phyloP scores from a whole-genome alignment of 2,329 filamentous ascomycete species.

The Cyphellophora europaea region DNA sequence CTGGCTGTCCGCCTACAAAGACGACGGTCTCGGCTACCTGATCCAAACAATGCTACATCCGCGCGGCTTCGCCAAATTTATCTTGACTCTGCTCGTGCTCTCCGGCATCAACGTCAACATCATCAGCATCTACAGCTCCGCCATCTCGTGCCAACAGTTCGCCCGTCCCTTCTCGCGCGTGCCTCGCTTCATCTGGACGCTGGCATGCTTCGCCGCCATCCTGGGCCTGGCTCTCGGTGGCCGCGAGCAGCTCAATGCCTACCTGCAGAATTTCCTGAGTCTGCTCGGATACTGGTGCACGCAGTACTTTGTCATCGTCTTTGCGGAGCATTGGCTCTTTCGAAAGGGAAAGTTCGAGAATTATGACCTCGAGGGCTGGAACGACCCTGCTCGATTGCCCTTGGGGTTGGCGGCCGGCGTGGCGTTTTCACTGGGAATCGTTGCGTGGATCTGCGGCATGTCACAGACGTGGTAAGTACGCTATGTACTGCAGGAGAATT shows the following conservation, averaged over 20 bases:
- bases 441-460: conserved; percentile 49
- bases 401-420: conserved; percentile 33
- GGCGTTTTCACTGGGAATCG: conserved; percentile 37
- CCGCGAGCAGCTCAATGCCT: conserved; percentile 32
- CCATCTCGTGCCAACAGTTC: conserved; percentile 30
- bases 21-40: conserved; percentile 35
- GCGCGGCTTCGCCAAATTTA: conserved; percentile 36
- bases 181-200: conserved; percentile 40
- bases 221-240: conserved; percentile 36
- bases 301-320: conserved; percentile 39
- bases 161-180: conserved; percentile 33
- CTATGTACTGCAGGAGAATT: too few relatives aligned
- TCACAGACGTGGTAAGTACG: conserved; percentile 42
- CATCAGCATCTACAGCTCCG: conserved; percentile 31
- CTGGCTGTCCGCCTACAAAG: conserved; percentile 30
- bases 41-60: conserved; percentile 37
- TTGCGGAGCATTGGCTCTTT: conserved; percentile 41
- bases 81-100: conserved; percentile 29
- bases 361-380: conserved; percentile 43
- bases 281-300: conserved; percentile 44
- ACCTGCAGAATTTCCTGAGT: conserved; percentile 39
- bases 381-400: conserved; percentile 34
- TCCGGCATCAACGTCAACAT: conserved; percentile 39
- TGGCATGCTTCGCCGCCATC: conserved; percentile 36
- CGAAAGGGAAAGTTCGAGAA: conserved; percentile 31